These are phyloP conservation scores for Vigna hirtella DNA, from an alignment of 306 rosid species.

Conservation along the genomic window DNA sequence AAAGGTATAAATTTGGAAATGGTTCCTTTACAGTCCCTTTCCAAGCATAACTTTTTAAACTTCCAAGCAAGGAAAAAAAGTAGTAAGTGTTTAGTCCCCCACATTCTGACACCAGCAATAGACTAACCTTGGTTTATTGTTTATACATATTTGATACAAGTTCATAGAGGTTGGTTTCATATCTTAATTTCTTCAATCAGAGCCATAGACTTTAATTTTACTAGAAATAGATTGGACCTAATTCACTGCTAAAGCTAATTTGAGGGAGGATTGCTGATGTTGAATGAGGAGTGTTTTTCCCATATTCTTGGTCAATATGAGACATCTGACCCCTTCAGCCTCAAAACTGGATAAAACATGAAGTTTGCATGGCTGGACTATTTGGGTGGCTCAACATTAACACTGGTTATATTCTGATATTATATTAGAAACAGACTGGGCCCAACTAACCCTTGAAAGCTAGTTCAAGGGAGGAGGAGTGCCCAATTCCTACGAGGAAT, in stretches of 20 bases:
- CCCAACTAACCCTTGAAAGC: neutral
- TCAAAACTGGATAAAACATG: neutral
- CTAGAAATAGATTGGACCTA: neutral
- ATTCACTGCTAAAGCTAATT: neutral
- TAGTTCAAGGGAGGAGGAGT: neutral
- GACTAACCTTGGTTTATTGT: neutral
- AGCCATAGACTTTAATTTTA: neutral
- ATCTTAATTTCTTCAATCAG: neutral
- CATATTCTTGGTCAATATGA: neutral
- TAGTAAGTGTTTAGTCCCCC: neutral
- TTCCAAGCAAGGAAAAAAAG: neutral
- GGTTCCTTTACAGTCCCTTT: conserved; percentile 9
- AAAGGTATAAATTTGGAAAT: neutral
- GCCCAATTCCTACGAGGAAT: neutral
- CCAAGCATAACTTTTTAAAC: neutral
- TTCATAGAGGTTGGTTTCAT: neutral
- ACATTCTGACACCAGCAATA: neutral
- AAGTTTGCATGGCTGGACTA: neutral
- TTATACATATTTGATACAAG: neutral
- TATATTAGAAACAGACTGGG: neutral
- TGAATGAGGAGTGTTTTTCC: neutral
- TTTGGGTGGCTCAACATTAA: neutral
- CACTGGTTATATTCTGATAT: neutral
- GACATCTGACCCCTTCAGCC: neutral
- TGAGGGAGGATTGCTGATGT: neutral